Percentiles rank a stretch among this genome's conserved stretches.
Conservation (phyloP, 768 basidiomycete genomes). For the Russula vinacea region DNA sequence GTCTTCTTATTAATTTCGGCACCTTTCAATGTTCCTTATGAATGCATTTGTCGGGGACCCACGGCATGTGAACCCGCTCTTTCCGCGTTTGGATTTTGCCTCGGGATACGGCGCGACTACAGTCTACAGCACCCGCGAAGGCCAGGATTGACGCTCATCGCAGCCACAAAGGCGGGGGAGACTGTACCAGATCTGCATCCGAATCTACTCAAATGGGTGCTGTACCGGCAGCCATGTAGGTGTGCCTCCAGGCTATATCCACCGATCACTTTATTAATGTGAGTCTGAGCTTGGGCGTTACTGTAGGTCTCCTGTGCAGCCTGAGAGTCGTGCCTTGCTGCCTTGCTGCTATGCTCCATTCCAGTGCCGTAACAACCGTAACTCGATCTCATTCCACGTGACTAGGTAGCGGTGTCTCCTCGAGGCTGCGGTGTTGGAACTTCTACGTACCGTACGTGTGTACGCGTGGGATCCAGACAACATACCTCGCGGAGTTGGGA, state of each 20-base stretch:
- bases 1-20: not conserved
- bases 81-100: not conserved
- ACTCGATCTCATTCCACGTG: not conserved
- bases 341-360: slow-evolving; percentile 4
- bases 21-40: not conserved
- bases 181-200: not conserved
- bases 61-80: not conserved
- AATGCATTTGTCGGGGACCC: not conserved
- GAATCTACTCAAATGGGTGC: not conserved
- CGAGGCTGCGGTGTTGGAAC: not conserved
- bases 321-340: slow-evolving; percentile 6
- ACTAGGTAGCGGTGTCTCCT: not conserved
- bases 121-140: not conserved
- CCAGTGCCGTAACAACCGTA: not conserved
- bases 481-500: not conserved
- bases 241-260: slow-evolving; percentile 1
- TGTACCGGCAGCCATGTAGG: not conserved
- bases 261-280: not conserved
- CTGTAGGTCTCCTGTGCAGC: not conserved
- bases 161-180: not conserved
- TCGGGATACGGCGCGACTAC: not conserved
- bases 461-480: not conserved
- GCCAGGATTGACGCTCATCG: not conserved
- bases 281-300: not conserved
- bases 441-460: not conserved